Base-by-base conservation (phyloP, 768 basidiomycete genomes). In the Sporobolomyces roseus region DNA sequence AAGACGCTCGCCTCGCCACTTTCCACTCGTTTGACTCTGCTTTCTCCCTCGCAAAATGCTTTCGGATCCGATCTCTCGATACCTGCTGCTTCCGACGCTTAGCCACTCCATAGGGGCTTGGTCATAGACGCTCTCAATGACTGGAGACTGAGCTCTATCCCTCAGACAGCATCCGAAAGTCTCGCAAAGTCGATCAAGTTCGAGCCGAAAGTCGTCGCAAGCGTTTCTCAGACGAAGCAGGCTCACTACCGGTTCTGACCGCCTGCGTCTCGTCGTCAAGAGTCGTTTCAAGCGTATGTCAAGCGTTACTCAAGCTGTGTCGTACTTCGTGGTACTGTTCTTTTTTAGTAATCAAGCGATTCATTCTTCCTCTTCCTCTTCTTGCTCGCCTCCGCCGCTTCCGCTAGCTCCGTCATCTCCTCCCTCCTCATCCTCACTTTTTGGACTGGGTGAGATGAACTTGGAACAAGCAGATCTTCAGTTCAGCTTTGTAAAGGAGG, bases 361-460 rank as follows among this genome's bases (percentile, higher is more conserved):
- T 29, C 29, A 33, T 63, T 50, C 58, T 53, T 45, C 50, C 5
- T 35, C 29, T 21, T 52, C 54, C 17, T 33, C 61, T 33, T 53
- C 48, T 19, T 45, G 12, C 12, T 46, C 45, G 12, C 21, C 45
- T 6, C 45, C 21, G 6, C 7, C 45, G 10, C 45, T 21, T 13
- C 35, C 51, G 9, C 48, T 54, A 4, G 59, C 67, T 4, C 19
- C 33, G 5, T 30, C 46, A 1, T 19, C 43, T 13, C 23, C 51
- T 27, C 43, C 58, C 25, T 35, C 61, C 21, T 38, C 61, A 0
- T 32, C 61, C 2, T 30, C 51, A 25, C 61, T 36, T 27, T 56
- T 46, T 0, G 66, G 74, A 33, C 71, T 61, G 27, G 76, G 74
- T 29, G 76, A 72, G 19, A 75, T 59, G 35, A 75, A 74, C 61